Base-by-base conservation (phyloP, 1,284 basidiomycete genomes). In the Ceratobasidium sp. region DNA sequence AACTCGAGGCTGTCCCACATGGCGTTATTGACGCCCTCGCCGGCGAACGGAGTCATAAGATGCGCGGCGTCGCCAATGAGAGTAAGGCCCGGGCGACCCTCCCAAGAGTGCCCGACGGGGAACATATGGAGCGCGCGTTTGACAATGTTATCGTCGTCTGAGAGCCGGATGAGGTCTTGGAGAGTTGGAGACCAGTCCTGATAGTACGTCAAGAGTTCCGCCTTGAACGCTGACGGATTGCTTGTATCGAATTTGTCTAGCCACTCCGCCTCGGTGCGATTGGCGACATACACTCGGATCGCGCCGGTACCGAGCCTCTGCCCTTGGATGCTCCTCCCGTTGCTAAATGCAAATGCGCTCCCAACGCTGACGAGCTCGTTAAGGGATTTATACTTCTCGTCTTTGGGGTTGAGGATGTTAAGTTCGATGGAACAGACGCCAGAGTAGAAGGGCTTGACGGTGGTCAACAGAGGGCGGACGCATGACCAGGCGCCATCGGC, bases 51-150 rank as follows among this genome's bases (percentile, higher is more conserved):
- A 4, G 83, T 81, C 85, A 87, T 87, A 22, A 86, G 78, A 76
- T 87, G 86, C 5, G 85, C 86, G 3, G 86, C 85, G 75, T 87
- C 86, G 0, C 86, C 86, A 29, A 84, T 72, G 19, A 84, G 69
- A 24, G 80, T 80, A 14, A 69, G 41, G 27, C 62, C 60, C 60
- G 59, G 59, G 11, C 22, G 60, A 29, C 19, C 44, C 4, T 67
- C 64, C 80, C 81, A 82, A 9, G 14, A 76, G 6, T 79, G 50
- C 3, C 78, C 76, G 6, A 78, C 72, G 41, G 77, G 75, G 64
- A 77, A 77, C 63, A 73, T 76, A 50, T 77, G 80, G n/a, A 81
- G 79, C 56, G 75, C 79, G 48, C 79, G 77, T 59, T 51, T 64
- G 9, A 78, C 50, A 22, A 77, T 65, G 1, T 78, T 77, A 1